Percentiles rank a stretch among this genome's conserved stretches.
Conservation (phyloP, 208 protist genomes). For the Lotmaria passim region DNA sequence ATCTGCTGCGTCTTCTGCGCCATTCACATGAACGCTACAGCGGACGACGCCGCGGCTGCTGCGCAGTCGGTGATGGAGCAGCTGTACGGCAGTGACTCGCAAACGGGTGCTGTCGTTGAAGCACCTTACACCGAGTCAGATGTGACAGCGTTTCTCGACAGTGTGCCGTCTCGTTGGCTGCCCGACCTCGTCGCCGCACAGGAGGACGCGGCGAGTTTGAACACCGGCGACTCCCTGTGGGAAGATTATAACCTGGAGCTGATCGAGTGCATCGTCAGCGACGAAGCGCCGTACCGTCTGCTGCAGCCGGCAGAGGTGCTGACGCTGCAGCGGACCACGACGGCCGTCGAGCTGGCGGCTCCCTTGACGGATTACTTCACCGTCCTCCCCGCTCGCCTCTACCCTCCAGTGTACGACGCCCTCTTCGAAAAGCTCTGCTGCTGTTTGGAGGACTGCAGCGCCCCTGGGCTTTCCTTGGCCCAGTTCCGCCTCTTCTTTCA, state of each 20-base stretch:
- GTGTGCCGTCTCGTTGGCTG: slow-evolving; percentile 52
- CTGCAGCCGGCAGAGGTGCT: slow-evolving; percentile 60
- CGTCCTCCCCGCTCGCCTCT: slow-evolving; percentile 32
- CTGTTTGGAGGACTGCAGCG: slow-evolving; percentile 18
- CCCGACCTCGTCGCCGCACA: slow-evolving; percentile 33
- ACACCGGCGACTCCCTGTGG: slow-evolving; percentile 11
- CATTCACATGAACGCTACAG: slow-evolving; percentile 64
- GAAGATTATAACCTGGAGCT: slow-evolving; percentile 53
- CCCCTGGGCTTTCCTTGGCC: slow-evolving; percentile 25
- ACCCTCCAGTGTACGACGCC: slow-evolving; percentile 60
- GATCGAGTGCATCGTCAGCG: slow-evolving; percentile 70
- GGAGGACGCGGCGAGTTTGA: slow-evolving; percentile 12
- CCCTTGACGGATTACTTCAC: slow-evolving; percentile 64
- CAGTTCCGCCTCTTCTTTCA: slow-evolving; percentile 76
- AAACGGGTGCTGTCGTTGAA: not conserved
- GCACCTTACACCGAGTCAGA: slow-evolving; percentile 46
- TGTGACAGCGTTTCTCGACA: slow-evolving; percentile 51
- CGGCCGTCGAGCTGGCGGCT: slow-evolving; percentile 43
- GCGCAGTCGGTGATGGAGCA: slow-evolving; percentile 16
- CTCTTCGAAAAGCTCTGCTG: slow-evolving; percentile 44
- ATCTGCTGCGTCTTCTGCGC: slow-evolving; percentile 70
- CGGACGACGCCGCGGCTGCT: not conserved
- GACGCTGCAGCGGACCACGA: slow-evolving; percentile 39
- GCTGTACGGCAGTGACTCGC: not conserved
- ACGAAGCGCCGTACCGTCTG: slow-evolving; percentile 67